phyloP scores from a whole-genome alignment of 352 stramenopile genomes.

The Globisporangium paroecandrum region DNA sequence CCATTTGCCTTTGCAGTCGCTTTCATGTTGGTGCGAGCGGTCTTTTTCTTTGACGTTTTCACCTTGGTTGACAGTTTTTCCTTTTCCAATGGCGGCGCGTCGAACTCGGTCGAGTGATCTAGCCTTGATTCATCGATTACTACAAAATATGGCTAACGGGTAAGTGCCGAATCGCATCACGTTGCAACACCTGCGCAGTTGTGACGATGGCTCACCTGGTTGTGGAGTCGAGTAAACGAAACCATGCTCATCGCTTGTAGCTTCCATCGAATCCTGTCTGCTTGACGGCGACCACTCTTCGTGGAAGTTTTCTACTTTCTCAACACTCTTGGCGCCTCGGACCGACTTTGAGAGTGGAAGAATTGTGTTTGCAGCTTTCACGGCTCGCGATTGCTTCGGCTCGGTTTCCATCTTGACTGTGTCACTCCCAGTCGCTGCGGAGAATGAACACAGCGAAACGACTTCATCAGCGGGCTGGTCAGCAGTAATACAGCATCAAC shows the following conservation, averaged over 20 bases:
- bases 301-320: not conserved
- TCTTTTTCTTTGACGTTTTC: not conserved
- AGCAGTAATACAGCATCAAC: not conserved
- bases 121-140: not conserved
- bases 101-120: not conserved
- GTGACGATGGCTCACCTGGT: conserved; percentile 1
- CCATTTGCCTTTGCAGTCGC: not conserved
- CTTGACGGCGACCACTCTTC: not conserved
- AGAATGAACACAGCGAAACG: not conserved
- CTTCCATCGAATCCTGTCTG: not conserved
- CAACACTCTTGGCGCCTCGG: not conserved
- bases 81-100: not conserved
- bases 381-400: not conserved
- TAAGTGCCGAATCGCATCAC: not conserved
- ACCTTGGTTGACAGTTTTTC: not conserved
- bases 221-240: not conserved
- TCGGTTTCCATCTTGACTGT: not conserved
- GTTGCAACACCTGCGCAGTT: not conserved
- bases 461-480: not conserved
- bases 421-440: not conserved
- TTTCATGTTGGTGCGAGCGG: not conserved
- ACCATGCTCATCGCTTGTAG: not conserved
- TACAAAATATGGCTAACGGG: not conserved
- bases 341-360: not conserved
- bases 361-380: conserved; percentile 2